phyloP scores from a whole-genome alignment of 176 grass and related monocot species.

The Dactylis glomerata region DNA sequence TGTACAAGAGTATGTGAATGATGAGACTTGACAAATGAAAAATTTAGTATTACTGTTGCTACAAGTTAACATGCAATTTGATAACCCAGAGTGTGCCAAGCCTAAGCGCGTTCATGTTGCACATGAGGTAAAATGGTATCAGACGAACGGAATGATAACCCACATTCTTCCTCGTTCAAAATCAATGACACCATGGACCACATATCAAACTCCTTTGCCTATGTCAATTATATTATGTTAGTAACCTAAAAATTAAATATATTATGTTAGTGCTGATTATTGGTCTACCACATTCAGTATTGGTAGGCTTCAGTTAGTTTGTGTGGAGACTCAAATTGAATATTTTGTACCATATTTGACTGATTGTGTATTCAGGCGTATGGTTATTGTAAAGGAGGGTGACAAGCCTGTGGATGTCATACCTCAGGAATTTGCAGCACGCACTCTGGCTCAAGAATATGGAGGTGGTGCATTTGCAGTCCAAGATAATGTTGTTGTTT shows the following conservation, averaged over 20 bases:
- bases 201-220: not conserved
- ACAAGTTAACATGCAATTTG: not conserved
- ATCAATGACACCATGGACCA: not conserved
- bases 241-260: no score
- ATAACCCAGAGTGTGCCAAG: not conserved
- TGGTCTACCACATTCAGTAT: not conserved
- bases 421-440: slow-evolving; percentile 69
- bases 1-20: not conserved
- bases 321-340: no score
- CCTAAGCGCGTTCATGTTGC: not conserved
- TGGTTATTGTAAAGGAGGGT: slow-evolving; percentile 85
- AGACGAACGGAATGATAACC: not conserved
- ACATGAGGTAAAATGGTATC: not conserved
- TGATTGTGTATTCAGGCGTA: slow-evolving; percentile 50
- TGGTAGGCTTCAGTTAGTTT: not conserved
- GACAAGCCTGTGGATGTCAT: slow-evolving; percentile 70
- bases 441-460: slow-evolving; percentile 88
- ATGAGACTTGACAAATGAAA: no score
- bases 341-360: slow-evolving; percentile 21
- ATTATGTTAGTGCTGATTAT: not conserved
- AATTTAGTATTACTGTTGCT: not conserved
- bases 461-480: slow-evolving; percentile 78
- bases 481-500: slow-evolving; percentile 61
- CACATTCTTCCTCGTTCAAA: not conserved
- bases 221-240: not conserved